Evolutionary conservation across 75 land plant genomes (phyloP).

Genomic region (Pinus albicaulis): DNA sequence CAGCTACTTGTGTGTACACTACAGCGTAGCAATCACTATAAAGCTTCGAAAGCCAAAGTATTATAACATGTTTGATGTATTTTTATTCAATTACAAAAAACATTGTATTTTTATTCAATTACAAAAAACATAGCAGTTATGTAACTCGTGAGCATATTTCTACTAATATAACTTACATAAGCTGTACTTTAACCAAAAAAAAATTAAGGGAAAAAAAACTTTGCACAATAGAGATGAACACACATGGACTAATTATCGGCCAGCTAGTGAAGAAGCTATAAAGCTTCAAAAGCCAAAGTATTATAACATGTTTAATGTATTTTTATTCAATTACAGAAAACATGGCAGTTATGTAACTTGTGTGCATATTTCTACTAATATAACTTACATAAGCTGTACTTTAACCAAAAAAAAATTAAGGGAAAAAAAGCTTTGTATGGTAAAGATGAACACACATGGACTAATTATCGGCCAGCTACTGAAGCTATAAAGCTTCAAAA

Average conservation of each 20-base stretch:
- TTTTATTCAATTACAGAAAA: not conserved
- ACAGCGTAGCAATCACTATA: not conserved
- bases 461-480: conserved; percentile 19
- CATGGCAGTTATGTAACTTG: too few relatives aligned
- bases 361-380: too few relatives aligned
- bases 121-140: not conserved
- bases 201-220: not conserved
- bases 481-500: not conserved
- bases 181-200: too few relatives aligned
- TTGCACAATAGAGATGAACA: not conserved
- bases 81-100: too few relatives aligned
- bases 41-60: not conserved
- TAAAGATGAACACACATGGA: not conserved
- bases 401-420: too few relatives aligned
- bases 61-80: not conserved
- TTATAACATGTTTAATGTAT: not conserved
- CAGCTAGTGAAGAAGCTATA: not conserved
- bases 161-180: too few relatives aligned
- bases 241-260: conserved; percentile 19
- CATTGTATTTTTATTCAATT: not conserved
- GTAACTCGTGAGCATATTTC: too few relatives aligned
- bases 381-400: too few relatives aligned
- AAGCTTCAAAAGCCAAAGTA: not conserved
- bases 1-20: not conserved
- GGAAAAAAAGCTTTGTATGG: not conserved